Base-by-base conservation (phyloP, 768 basidiomycete genomes). In the Omphalotus guepiniiformis region DNA sequence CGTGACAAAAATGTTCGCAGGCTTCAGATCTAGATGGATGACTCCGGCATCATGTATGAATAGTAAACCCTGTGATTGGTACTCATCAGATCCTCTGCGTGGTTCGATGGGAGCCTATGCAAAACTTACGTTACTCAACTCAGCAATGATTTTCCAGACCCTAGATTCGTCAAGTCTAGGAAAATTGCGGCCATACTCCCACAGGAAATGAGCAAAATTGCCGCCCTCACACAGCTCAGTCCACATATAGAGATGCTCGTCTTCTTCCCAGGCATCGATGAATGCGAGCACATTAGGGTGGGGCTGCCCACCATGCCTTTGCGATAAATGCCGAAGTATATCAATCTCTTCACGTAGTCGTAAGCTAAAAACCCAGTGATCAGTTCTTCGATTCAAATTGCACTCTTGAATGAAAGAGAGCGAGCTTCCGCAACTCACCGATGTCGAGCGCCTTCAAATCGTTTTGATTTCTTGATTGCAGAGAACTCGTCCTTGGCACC, bases 21-120 rank as follows among this genome's bases (percentile, higher is more conserved):
- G 96, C 70, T 99, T 99, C 54, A 99, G 68, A 69, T 99, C 96
- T 46, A 99, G 78, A 69, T 99, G 96, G 41, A 98, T 86, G 49
- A 96, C 82, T 47, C 86, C 85, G 36, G 84, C 79, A 56, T 80
- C 76, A 66, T 99, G 96, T 49, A 99, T 88, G 68, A 96, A 94
- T 49, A 74, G 72, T 50, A 98, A 72, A 52, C 94, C 95, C 83
- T 86, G 47, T 51, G 53, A 50, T 42, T 55, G 35, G 35, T 6
- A 34, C 16, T 27, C 27, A 34, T 8, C 25, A 13, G 38, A 37
- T 15, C 44, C 22, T 35, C 44, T 46, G 30, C n/a, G n/a, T n/a
- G n/a, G n/a, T n/a, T 36, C 15, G 22, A 19, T 46, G 44, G 19
- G 35, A 19, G 19, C 18, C n/a, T n/a, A n/a, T n/a, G n/a, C n/a